Evolutionary conservation across 768 basidiomycete genomes (phyloP), one percentile per base, ranked within the genome.

Genomic region (Termitomyces sp.): DNA sequence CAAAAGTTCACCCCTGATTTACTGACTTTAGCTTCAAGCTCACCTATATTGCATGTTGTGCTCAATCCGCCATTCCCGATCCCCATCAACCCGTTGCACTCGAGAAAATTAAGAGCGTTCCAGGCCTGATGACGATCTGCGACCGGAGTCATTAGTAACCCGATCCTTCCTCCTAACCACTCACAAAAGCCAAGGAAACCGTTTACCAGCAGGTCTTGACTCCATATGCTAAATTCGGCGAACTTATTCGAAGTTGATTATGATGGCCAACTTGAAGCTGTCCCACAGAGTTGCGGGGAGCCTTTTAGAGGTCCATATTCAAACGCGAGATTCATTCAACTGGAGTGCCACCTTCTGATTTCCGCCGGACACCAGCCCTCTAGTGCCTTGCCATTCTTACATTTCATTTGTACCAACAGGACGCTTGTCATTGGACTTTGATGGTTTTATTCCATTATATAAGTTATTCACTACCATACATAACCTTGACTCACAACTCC

Each of bases 121-220:
- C 86, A 2, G 90, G 89, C 9, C 77, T 90, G 31, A 92, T 91
- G 90, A 90, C 86, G 38, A 81, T 90, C 66, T 25, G 85, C 49
- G 73, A 71, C 46, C 76, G 84, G 47, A 74, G 67, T 56, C 65
- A 69, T 46, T 58, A 67, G 49, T 54, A 19, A 46, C 25, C 35
- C 35, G 17, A 23, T n/a, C 32, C 40, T n/a, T 23, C 17, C 21
- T 5, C 17, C 21, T 3, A 32, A 23, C 4, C 9, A 21, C 21
- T 19, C 29, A 9, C 4, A 10, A 31, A 16, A 42, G 19, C 29
- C n/a, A 43, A 25, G 42, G 25, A 23, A 21, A 19, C 16, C 16
- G 34, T 16, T 3, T 14, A 14, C 35, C 25, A 14, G n/a, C n/a
- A n/a, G n/a, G n/a, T n/a, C n/a, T n/a, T n/a, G n/a, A n/a, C n/a